Base-by-base conservation (phyloP, 352 stramenopile genomes). In the Phytophthora ohioensis region DNA sequence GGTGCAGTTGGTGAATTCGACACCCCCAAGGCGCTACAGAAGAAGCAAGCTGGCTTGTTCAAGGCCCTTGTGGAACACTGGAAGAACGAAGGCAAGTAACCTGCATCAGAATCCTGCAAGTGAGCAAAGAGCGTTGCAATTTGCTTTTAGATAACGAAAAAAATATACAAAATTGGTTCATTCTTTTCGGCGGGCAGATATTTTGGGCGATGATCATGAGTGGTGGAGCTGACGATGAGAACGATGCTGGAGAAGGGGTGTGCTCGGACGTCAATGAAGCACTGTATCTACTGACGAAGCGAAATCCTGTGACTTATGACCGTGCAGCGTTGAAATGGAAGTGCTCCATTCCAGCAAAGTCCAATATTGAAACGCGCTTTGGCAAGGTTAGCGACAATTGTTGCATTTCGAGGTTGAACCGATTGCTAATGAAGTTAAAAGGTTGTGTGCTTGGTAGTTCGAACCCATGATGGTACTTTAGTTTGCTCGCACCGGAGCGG, bases 1-100 rank as follows among this genome's bases (percentile, higher is more conserved):
- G 97, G 97, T 0, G 53, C 69, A 15, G 91, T 99, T 39, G 92
- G 82, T 10, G 97, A 99, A 71, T 98, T 98, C 61, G 97, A 98
- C 74, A 93, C 92, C 9, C 97, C 97, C 0, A 78, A 85, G 21
- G 82, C 73, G 27, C 70, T 94, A 3, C 83, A 86, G 58, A 83
- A 85, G 73, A 91, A 92, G 31, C 52, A 83, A 9, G 76, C 91
- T 35, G 87, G 81, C 6, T 47, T 96, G 17, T 96, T 96, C 60
- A 90, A 88, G 67, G 75, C 59, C 12, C 85, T 95, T 5, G 84
- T 95, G 47, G 73, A 84, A 13, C 88, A 95, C 62, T 95, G 87
- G 88, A 86, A 85, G 57, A 85, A 92, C 45, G 80, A 81, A 47
- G 64, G 75, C 21, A 76, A 81, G 66, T 76, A 73, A 36, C 5